Conservation (phyloP, 495 filamentous ascomycete species). For the Neurospora sp. region DNA sequence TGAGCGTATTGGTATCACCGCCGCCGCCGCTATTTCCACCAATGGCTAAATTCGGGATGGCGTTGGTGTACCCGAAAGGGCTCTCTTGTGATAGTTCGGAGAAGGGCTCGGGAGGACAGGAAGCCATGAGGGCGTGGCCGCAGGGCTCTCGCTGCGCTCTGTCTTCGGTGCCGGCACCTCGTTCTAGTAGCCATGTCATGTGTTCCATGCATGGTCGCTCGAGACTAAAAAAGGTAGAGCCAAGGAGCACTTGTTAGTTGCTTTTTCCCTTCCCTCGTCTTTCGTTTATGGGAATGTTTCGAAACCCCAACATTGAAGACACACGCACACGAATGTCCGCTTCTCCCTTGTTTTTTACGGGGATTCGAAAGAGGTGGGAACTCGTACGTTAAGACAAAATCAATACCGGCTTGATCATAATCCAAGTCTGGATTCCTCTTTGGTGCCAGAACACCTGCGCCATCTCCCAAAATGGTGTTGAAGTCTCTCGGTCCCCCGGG, state of each 20-base stretch:
- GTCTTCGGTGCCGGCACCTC: slow-evolving; percentile 40
- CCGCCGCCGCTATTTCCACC: slow-evolving; percentile 1
- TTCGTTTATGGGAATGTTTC: background rate
- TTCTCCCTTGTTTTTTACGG: background rate
- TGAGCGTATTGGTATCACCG: slow-evolving; percentile 2
- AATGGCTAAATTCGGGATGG: background rate
- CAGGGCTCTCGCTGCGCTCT: slow-evolving; percentile 30
- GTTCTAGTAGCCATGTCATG: slow-evolving; percentile 63
- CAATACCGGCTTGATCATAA: slow-evolving; percentile 82
- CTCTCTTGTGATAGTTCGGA: slow-evolving; percentile 34
- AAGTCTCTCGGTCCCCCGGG: background rate
- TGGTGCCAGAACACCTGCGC: slow-evolving; percentile 4
- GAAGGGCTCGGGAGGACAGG: slow-evolving; percentile 61
- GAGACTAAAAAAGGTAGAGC: slow-evolving; percentile 47
- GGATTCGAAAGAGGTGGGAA: slow-evolving; percentile 13
- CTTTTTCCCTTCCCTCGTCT: background rate
- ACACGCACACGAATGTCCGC: background rate
- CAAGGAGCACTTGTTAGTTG: slow-evolving; percentile 12
- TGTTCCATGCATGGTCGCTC: slow-evolving; percentile 94
- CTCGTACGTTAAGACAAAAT: slow-evolving; percentile 93
- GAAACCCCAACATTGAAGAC: background rate
- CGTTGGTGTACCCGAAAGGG: slow-evolving; percentile 36
- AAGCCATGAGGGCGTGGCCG: slow-evolving; percentile 85
- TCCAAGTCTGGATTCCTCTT: slow-evolving; percentile 45
- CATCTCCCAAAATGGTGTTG: slow-evolving; percentile 9